These are phyloP conservation scores for Fraxinus pennsylvanica DNA, from an alignment of 257 asterid genomes.

Conservation along the genomic window DNA sequence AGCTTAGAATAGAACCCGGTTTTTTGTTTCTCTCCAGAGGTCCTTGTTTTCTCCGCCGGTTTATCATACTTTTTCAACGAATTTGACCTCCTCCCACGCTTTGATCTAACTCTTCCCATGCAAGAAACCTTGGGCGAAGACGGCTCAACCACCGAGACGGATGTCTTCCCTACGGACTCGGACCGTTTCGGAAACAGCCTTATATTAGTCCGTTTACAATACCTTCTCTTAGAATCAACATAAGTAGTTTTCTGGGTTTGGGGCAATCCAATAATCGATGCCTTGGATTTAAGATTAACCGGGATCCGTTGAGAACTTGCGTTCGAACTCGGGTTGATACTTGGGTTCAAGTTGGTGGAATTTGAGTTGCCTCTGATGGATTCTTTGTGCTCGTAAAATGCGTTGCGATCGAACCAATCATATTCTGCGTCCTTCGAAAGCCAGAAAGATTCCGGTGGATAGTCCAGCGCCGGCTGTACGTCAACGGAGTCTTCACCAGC, in stretches of 20 bases:
- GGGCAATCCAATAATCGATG: slow-evolving; percentile 73
- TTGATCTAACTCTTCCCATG: slow-evolving; percentile 88
- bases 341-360: slow-evolving; percentile 32
- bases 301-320: slow-evolving; percentile 61
- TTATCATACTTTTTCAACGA: slow-evolving; percentile 28
- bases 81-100: slow-evolving; percentile 62
- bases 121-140: slow-evolving; percentile 94
- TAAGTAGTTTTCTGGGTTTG: slow-evolving; percentile 60
- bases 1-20: slow-evolving; percentile 53
- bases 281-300: slow-evolving; percentile 43
- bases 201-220: slow-evolving; percentile 39
- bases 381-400: slow-evolving; percentile 60
- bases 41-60: slow-evolving; percentile 37
- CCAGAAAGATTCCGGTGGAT: slow-evolving; percentile 69
- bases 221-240: slow-evolving; percentile 46
- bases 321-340: slow-evolving; percentile 33
- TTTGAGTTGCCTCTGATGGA: slow-evolving; percentile 53
- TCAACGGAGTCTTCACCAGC: slow-evolving; percentile 10
- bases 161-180: slow-evolving; percentile 42
- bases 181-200: slow-evolving; percentile 70
- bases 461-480: slow-evolving; percentile 28
- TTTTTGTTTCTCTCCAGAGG: slow-evolving; percentile 39
- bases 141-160: slow-evolving; percentile 56
- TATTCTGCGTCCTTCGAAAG: slow-evolving; percentile 64
- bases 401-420: slow-evolving; percentile 73